phyloP scores from a whole-genome alignment of 768 basidiomycete genomes.

The Amanita muscaria region DNA sequence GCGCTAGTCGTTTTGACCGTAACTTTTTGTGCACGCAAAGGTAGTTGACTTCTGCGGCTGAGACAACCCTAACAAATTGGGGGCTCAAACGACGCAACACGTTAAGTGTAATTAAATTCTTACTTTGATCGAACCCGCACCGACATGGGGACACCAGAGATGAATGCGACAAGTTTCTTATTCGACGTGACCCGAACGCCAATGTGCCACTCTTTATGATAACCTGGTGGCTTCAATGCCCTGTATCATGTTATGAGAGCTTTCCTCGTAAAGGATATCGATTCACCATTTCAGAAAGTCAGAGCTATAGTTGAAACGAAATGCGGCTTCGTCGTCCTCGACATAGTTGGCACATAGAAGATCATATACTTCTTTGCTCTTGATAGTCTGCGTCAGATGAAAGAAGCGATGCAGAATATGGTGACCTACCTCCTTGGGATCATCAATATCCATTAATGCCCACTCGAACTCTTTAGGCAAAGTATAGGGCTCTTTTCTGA shows the following conservation, averaged over 20 bases:
- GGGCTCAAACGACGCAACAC: neutral
- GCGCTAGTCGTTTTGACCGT: conserved; percentile 88
- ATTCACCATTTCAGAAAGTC: conserved; percentile 87
- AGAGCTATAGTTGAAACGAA: conserved; percentile 92
- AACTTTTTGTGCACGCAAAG: conserved; percentile 97
- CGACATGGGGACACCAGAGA: conserved; percentile 83
- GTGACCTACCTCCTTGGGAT: conserved; percentile 54
- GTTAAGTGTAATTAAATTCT: conserved; percentile 19
- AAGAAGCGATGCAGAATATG: conserved; percentile 9
- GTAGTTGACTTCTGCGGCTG: conserved; percentile 89
- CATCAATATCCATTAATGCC: conserved; percentile 71
- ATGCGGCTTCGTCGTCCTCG: conserved; percentile 92
- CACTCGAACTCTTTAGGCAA: conserved; percentile 93
- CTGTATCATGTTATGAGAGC: conserved; percentile 29
- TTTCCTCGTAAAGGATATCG: neutral
- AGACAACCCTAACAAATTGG: conserved; percentile 46
- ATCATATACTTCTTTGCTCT: conserved; percentile 90
- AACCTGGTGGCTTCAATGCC: conserved; percentile 93
- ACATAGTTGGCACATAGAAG: conserved; percentile 91
- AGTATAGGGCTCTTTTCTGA: conserved; percentile 82
- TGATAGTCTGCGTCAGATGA: conserved; percentile 4
- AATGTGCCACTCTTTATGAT: conserved; percentile 89
- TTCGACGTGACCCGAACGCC: conserved; percentile 88
- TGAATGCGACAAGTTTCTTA: conserved; percentile 93
- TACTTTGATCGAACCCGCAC: conserved; percentile 82